Base-by-base conservation (phyloP, 352 stramenopile genomes). In the Globisporangium okanoganense region DNA sequence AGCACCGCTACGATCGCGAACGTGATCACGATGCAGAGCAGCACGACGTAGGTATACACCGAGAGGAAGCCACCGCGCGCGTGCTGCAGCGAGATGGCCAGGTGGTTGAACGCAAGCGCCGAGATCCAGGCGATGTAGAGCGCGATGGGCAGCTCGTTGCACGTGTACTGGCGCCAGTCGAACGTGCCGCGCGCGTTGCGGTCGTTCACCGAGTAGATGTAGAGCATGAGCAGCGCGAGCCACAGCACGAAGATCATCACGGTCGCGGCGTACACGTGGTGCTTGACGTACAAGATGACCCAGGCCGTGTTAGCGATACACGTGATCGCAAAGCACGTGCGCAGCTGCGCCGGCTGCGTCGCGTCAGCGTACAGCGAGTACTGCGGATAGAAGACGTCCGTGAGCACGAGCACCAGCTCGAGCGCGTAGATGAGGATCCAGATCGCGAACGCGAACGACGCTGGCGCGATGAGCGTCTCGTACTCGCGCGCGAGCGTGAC, bases 91-190 rank as follows among this genome's bases (percentile, higher is more conserved):
- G 79, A 70, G 71, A 91, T 86, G 25, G 83, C 79, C 22, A 91
- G 35, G 40, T 91, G 70, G 10, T 76, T 80, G 56, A 90, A 87
- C 48, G 79, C 78, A 10, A 79, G 64, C 41, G 75, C 82, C 1
- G 81, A 91, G 50, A 93, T 79, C 83, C 83, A 93, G 9, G 73
- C 77, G 69, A 93, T 90, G 69, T 93, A 93, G 64, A 85, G 64
- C 9, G 81, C 81, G 62, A 91, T 82, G 13, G 84, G 78, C 20
- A 91, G 61, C 56, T 91, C 79, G 48, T 85, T 90, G 71, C 81
- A 91, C 36, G 87, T 31, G 67, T 91, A 91, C 29, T 77, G 41
- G n/a, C 71, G 65, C 83, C 83, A 92, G 58, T 89, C 76, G 56
- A 85, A 79, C 13, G 31, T 49, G 4, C 33, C 24, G n/a, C 72